Percentiles rank a stretch among this genome's conserved stretches.
These are phyloP conservation scores for Ogataea dorogensis DNA, from an alignment of 805 yeast genomes.

Conservation along the genomic window DNA sequence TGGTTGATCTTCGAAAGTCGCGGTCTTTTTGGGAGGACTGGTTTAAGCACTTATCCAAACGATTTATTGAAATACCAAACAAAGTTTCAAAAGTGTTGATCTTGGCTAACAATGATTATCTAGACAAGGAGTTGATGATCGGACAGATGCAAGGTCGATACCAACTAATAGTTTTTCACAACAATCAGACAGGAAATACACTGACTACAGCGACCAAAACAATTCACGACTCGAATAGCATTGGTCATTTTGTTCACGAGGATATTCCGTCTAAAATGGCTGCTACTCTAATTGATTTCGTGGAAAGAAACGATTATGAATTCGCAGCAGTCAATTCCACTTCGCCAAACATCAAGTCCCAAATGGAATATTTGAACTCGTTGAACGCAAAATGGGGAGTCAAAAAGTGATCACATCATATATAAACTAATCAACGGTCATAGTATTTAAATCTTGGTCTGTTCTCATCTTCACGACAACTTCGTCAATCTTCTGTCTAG, in stretches of 20 bases:
- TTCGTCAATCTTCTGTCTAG: conserved; percentile 82
- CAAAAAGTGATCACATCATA: conserved; percentile 15
- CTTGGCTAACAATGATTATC: conserved; percentile 83
- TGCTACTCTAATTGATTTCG: conserved; percentile 48
- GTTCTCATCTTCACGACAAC: conserved; percentile 58
- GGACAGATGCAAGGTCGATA: conserved; percentile 99
- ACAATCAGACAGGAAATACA: conserved; percentile 20
- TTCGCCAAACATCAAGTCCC: conserved; percentile 24
- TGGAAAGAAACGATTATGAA: conserved; percentile 42
- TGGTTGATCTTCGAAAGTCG: conserved; percentile 59
- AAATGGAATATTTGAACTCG: conserved; percentile 29
- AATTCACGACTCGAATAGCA: conserved; percentile 39
- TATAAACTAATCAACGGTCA: conserved; percentile 43
- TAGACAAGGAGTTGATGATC: conserved; percentile 81
- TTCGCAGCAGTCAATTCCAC: conserved; percentile 14
- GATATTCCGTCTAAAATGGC: conserved; percentile 76
- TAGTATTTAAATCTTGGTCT: conserved; percentile 35
- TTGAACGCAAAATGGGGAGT: conserved; percentile 36
- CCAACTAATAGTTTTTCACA: conserved; percentile 76
- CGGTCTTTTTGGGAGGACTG: conserved; percentile 75
- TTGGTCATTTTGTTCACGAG: conserved; percentile 96
- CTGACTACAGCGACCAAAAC: conserved; percentile 28
- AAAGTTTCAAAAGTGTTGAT: conserved; percentile 65
- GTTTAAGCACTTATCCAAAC: conserved; percentile 68
- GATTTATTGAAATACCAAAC: conserved; percentile 39